Base-by-base conservation (phyloP, 129 eudicot genomes). In the Pseudognaphalium luteoalbum region DNA sequence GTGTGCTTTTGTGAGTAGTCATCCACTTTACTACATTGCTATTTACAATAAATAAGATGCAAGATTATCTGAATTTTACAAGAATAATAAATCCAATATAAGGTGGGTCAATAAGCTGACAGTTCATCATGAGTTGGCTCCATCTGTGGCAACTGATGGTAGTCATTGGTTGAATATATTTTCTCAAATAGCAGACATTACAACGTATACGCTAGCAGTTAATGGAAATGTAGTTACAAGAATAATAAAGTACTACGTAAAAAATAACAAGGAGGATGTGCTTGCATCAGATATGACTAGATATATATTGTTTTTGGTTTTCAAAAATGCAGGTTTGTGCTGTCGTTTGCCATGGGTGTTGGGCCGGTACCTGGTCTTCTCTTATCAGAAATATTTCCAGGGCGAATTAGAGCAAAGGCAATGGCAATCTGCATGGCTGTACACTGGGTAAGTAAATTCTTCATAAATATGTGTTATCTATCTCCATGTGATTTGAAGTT, bases 351-450 rank as follows among this genome's bases (percentile, higher is more conserved):
- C 76, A 70, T 91, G 81, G 97, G 97, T 33, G 96, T 88, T 72
- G 97, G 97, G 30, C 97, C 97, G 12, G 92, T 91, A 59, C 97
- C 97, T 14, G 82, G 96, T 73, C 89, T 89, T 17, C 96, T 91
- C 66, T 79, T 91, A 66, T 87, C 97, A 69, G 97, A 89, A 82
- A 91, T 89, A 71, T 81, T 92, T 58, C 97, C 96, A 17, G 76
- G 87, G 63, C 86, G 93, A 17, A 87, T 92, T 21, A 87, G 96
- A 82, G 97, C 97, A 22, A 87, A 87, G 74, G 97, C 96, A 6
- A 89, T 92, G 97, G 97, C 96, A 54, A 29, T 89, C 68, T 92
- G 97, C 89, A 89, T 92, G 97, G 89, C 97, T 81, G 91, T 89
- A 51, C 97, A 92, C 79, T 92, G 97, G 97, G 97, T 89, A 92